These are phyloP conservation scores for Nothopassalora personata DNA, from an alignment of 2,329 filamentous ascomycete species.

Conservation along the genomic window DNA sequence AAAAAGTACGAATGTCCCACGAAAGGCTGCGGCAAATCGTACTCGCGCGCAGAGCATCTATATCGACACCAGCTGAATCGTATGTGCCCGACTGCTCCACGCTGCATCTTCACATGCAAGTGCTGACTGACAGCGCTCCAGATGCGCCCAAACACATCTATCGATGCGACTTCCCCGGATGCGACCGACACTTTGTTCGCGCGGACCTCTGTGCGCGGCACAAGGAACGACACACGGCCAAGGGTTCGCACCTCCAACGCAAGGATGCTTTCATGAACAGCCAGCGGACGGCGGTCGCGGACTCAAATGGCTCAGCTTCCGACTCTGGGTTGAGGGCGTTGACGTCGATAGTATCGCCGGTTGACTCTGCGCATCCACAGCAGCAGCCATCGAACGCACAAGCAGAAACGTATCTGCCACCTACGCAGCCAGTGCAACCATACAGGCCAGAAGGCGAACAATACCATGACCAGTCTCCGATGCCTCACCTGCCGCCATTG, in stretches of 20 bases:
- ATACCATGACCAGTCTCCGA: slow-evolving; percentile 7
- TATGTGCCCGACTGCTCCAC: slow-evolving; percentile 41
- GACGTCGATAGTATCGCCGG: slow-evolving; percentile 20
- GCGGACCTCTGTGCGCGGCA: slow-evolving; percentile 79
- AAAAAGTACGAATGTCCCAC: slow-evolving; percentile 69
- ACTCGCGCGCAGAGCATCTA: slow-evolving; percentile 92
- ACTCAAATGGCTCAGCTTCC: slow-evolving; percentile 1
- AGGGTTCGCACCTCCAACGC: slow-evolving; percentile 69
- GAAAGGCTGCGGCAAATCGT: slow-evolving; percentile 88
- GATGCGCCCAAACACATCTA: slow-evolving; percentile 95
- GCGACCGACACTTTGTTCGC: slow-evolving; percentile 82
- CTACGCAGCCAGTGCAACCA: slow-evolving; percentile 8
- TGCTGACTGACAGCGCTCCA: slow-evolving; percentile 33
- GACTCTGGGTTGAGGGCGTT: slow-evolving; percentile 8
- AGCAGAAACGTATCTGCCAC: slow-evolving; percentile 8
- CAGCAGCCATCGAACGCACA: slow-evolving; percentile 8
- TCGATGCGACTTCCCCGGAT: slow-evolving; percentile 86
- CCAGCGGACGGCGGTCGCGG: slow-evolving; percentile 14
- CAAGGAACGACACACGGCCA: slow-evolving; percentile 48
- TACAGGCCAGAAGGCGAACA: slow-evolving; percentile 11
- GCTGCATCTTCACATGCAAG: neutral
- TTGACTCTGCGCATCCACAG: slow-evolving; percentile 16
- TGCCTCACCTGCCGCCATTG: slow-evolving; percentile 9
- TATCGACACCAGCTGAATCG: slow-evolving; percentile 95
- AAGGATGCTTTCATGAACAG: slow-evolving; percentile 62